phyloP scores from a whole-genome alignment of 73 alveolate genomes.

The Breviolum minutum region DNA sequence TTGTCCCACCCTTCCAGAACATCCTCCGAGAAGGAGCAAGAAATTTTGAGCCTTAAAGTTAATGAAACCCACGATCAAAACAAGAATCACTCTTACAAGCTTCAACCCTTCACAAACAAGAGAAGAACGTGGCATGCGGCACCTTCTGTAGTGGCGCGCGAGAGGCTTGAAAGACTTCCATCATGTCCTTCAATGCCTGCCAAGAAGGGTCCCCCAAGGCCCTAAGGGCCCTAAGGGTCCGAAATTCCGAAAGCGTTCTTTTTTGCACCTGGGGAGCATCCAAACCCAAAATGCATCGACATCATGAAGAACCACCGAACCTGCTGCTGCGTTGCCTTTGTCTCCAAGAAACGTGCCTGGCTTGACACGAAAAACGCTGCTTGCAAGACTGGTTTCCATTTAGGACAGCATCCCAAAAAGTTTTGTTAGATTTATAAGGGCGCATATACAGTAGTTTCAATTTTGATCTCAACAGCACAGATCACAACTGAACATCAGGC shows the following conservation, averaged over 20 bases:
- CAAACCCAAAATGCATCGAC: too few species aligned
- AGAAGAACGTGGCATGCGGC: background rate
- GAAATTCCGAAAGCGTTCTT: too few species aligned
- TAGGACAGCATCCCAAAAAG: too few species aligned
- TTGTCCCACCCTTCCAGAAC: background rate
- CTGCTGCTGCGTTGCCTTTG: slow-evolving; percentile 65
- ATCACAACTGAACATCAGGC: background rate
- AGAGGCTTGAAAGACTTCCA: slow-evolving; percentile 48
- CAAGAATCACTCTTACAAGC: too few species aligned
- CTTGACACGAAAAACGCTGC: background rate
- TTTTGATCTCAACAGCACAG: too few species aligned
- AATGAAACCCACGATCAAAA: too few species aligned
- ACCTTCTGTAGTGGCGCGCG: slow-evolving; percentile 90
- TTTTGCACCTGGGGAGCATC: too few species aligned
- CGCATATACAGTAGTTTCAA: background rate
- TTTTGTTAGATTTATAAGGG: too few species aligned
- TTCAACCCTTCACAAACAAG: too few species aligned
- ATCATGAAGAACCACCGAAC: background rate
- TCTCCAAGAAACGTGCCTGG: slow-evolving; percentile 67
- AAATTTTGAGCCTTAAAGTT: too few species aligned
- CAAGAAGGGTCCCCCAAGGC: background rate
- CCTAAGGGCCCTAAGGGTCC: background rate
- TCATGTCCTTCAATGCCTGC: slow-evolving; percentile 33
- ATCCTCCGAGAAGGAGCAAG: too few species aligned
- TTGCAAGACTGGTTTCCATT: background rate